A percentile compares a stretch with the other conserved stretches of the same genome.
phyloP scores from a whole-genome alignment of 169 alveolate genomes.

The Eimeria praecox region DNA sequence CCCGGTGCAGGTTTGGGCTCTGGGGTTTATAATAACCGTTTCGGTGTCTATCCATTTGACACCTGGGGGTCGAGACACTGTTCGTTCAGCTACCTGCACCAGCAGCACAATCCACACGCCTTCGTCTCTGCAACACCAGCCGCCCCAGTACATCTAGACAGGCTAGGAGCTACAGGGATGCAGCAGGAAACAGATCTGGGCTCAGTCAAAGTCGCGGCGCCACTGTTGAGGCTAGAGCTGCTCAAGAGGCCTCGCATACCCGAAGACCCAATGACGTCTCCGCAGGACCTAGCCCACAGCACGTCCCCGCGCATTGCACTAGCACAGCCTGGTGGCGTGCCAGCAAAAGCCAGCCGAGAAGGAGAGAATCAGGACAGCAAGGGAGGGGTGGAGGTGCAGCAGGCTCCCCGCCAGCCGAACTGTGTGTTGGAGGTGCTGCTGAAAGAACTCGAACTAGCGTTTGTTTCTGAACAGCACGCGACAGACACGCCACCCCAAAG shows the following conservation, averaged over 20 bases:
- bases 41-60: not conserved
- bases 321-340: not conserved
- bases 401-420: not conserved
- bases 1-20: not conserved
- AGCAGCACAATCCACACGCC: not conserved
- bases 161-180: constrained; percentile 25
- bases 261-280: constrained; percentile 18
- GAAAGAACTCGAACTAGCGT: constrained; percentile 31
- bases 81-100: not conserved
- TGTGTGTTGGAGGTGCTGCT: constrained; percentile 55
- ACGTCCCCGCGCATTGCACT: constrained; percentile 50
- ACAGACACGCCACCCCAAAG: not conserved
- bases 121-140: not conserved
- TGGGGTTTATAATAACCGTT: not conserved
- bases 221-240: constrained; percentile 71
- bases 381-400: not conserved
- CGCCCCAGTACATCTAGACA: not conserved
- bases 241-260: constrained; percentile 74
- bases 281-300: constrained; percentile 27
- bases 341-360: not conserved
- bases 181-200: constrained; percentile 16
- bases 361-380: not conserved
- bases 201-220: constrained; percentile 54
- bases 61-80: not conserved
- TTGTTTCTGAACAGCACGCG: constrained; percentile 15